Evolutionary conservation across 257 asterid species (phyloP).

Genomic region (Handroanthus guayacan): DNA sequence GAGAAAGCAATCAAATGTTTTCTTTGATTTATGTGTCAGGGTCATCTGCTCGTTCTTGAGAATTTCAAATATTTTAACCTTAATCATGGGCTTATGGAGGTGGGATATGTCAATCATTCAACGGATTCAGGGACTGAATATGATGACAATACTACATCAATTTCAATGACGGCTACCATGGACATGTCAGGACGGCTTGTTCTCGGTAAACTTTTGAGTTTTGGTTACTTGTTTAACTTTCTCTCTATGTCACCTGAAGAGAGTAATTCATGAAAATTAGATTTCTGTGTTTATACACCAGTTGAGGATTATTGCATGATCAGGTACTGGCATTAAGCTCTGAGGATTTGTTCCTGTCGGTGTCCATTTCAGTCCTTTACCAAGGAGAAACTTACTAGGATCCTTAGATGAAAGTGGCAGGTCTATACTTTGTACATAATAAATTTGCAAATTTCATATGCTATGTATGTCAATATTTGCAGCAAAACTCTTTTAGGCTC

Average conservation of each 20-base stretch:
- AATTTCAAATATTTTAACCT: conserved; percentile 74
- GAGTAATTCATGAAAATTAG: background rate
- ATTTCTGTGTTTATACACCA: background rate
- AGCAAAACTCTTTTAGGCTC: background rate
- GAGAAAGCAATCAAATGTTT: conserved; percentile 29
- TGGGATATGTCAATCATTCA: conserved; percentile 78
- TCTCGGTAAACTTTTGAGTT: conserved; percentile 60
- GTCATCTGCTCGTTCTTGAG: conserved; percentile 87
- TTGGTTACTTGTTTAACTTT: conserved; percentile 9
- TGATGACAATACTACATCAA: conserved; percentile 64
- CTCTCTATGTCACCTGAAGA: background rate
- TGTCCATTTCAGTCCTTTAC: background rate
- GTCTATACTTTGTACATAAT: background rate
- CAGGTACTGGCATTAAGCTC: conserved; percentile 10
- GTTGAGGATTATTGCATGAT: conserved; percentile 5
- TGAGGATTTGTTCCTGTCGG: background rate
- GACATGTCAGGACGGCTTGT: conserved; percentile 83
- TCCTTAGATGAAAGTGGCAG: background rate
- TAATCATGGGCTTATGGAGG: conserved; percentile 98
- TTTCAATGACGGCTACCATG: conserved; percentile 96
- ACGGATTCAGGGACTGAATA: conserved; percentile 40
- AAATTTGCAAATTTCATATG: background rate
- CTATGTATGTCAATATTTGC: background rate
- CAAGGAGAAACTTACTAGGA: background rate
- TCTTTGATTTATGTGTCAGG: conserved; percentile 56